Conservation (phyloP, 2,329 filamentous ascomycete species). For the Karstenula rhodostoma region DNA sequence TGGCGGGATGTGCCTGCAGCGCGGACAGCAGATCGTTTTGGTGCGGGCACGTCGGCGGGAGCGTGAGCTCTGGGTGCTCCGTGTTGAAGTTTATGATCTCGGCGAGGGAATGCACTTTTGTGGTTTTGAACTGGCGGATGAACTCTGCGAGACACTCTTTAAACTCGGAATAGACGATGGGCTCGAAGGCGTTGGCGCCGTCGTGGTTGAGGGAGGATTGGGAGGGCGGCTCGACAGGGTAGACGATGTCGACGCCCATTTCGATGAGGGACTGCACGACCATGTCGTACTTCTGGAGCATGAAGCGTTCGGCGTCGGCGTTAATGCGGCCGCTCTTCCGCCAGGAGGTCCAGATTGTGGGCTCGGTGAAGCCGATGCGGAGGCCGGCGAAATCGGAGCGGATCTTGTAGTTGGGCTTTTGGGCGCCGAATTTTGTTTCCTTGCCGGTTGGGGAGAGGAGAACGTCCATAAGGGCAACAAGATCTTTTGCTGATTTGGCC, state of each 20-base stretch:
- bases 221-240: constrained; percentile 43
- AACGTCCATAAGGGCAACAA: constrained; percentile 45
- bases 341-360: constrained; percentile 46
- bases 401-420: constrained; percentile 41
- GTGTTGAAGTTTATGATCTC: constrained; percentile 50
- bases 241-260: constrained; percentile 46
- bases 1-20: constrained; percentile 32
- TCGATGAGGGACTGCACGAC: constrained; percentile 46
- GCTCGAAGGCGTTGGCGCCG: constrained; percentile 46
- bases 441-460: constrained; percentile 42
- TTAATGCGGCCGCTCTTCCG: constrained; percentile 46
- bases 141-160: constrained; percentile 45
- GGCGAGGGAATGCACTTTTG: constrained; percentile 47
- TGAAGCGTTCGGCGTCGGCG: constrained; percentile 47
- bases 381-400: constrained; percentile 42
- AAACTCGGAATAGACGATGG: constrained; percentile 48
- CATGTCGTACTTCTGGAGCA: constrained; percentile 48
- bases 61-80: constrained; percentile 45
- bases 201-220: constrained; percentile 41
- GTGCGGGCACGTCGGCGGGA: constrained; percentile 42
- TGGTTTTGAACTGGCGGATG: constrained; percentile 44
- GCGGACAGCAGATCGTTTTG: constrained; percentile 48
- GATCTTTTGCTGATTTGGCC: constrained; percentile 48
- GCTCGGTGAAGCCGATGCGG: constrained; percentile 47
- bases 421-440: constrained; percentile 32